Percentiles rank a stretch among this genome's conserved stretches.
Conservation (phyloP, 23 red algal genomes). For the Chondrus crispus region DNA sequence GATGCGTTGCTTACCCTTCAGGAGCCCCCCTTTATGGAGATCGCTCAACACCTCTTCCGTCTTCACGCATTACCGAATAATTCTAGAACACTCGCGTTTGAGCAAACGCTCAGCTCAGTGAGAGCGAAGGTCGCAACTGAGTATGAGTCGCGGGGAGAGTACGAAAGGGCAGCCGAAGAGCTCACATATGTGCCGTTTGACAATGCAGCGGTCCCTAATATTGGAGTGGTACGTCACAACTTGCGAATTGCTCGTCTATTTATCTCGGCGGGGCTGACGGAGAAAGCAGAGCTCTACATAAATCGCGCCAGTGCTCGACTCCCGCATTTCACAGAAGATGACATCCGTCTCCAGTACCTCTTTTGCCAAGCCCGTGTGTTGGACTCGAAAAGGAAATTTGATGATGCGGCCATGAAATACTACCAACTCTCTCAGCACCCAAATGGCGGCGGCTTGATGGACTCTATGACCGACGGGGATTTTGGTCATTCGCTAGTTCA, state of each 20-base stretch:
- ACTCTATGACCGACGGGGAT: constrained; percentile 14
- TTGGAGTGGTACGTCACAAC: constrained; percentile 26
- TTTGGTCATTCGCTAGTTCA: constrained; percentile 13
- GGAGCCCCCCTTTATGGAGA: background rate
- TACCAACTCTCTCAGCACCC: constrained; percentile 68
- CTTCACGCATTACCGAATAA: background rate
- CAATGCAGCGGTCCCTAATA: constrained; percentile 16
- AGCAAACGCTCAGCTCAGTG: constrained; percentile 20
- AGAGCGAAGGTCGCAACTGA: constrained; percentile 15
- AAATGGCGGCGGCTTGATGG: background rate
- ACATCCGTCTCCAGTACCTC: constrained; percentile 39
- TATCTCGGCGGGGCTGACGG: constrained; percentile 12
- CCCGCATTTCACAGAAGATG: constrained; percentile 34
- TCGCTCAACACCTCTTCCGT: background rate
- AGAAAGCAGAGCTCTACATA: constrained; percentile 47
- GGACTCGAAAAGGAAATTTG: constrained; percentile 78
- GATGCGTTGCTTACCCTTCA: background rate
- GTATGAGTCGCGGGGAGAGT: constrained; percentile 43
- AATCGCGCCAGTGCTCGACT: constrained; percentile 63
- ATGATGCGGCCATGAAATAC: constrained; percentile 76
- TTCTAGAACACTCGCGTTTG: constrained; percentile 26
- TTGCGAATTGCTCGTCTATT: constrained; percentile 68
- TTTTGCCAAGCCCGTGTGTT: constrained; percentile 49
- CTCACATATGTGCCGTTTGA: constrained; percentile 37
- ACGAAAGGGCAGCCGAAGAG: background rate